Evolutionary conservation across 179 eudicot genomes (phyloP).

Genomic region (Spinacia oleracea): DNA sequence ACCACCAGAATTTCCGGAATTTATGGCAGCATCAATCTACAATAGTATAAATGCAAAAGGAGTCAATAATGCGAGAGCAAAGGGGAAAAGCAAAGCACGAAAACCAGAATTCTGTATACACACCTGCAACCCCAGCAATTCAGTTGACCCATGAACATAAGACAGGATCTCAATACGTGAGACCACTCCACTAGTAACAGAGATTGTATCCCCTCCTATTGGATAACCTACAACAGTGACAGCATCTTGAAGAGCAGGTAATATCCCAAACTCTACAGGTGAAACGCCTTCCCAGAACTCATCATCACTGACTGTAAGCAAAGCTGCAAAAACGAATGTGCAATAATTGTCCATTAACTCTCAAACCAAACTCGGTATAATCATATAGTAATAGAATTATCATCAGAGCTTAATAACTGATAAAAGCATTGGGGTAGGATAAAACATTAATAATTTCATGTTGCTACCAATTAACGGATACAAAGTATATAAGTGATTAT

Average conservation of each 20-base stretch:
- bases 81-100: neutral
- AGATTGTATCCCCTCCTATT: constrained; percentile 94
- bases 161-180: constrained; percentile 93
- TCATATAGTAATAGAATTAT: neutral
- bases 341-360: constrained; percentile 5
- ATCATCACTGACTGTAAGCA: constrained; percentile 82
- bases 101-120: neutral
- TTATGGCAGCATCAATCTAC: constrained; percentile 98
- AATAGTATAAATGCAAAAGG: constrained; percentile 3
- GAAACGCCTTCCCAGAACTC: constrained; percentile 95
- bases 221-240: constrained; percentile 98
- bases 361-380: neutral
- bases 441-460: neutral
- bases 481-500: neutral
- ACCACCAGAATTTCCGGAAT: constrained; percentile 97
- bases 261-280: constrained; percentile 82
- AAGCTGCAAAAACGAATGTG: constrained; percentile 49
- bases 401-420: neutral
- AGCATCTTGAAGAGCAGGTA: constrained; percentile 97
- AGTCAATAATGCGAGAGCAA: constrained; percentile 10
- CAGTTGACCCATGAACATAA: constrained; percentile 96
- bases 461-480: neutral
- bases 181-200: constrained; percentile 98
- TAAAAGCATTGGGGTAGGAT: neutral
- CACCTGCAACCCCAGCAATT: constrained; percentile 96